These are phyloP conservation scores for Crithidia sp. DNA, from an alignment of 208 protist genomes.

Conservation along the genomic window DNA sequence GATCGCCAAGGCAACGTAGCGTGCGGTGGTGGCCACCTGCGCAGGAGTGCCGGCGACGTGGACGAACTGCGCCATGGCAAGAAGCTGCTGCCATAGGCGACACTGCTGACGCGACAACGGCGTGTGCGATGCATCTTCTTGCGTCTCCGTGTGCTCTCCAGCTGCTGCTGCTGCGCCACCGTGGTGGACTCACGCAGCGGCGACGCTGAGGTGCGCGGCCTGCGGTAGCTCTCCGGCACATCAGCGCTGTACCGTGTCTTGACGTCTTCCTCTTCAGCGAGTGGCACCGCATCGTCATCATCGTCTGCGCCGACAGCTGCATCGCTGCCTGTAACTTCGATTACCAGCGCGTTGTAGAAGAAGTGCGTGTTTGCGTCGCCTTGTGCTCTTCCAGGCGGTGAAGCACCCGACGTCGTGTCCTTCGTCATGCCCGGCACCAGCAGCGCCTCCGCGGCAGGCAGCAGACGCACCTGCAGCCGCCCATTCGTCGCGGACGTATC, in stretches of 20 bases:
- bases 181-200: neutral
- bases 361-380: neutral
- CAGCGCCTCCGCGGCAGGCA: slow-evolving; percentile 25
- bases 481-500: neutral
- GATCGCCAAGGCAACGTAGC: slow-evolving; percentile 41
- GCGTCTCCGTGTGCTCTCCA: no score
- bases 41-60: slow-evolving; percentile 46
- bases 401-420: no score
- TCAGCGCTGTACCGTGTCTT: slow-evolving; percentile 21
- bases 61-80: slow-evolving; percentile 44
- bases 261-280: slow-evolving; percentile 19
- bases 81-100: slow-evolving; percentile 37
- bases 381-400: no score
- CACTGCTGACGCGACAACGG: slow-evolving; percentile 22
- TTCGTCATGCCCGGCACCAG: no score
- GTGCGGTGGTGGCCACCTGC: slow-evolving; percentile 40
- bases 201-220: neutral
- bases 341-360: slow-evolving; percentile 26
- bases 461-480: slow-evolving; percentile 32
- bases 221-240: slow-evolving; percentile 12
- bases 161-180: neutral
- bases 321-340: slow-evolving; percentile 31
- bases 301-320: slow-evolving; percentile 6
- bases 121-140: neutral
- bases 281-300: slow-evolving; percentile 8